phyloP scores from a whole-genome alignment of 495 filamentous ascomycete genomes.

The Barbatosphaeria neglecta region DNA sequence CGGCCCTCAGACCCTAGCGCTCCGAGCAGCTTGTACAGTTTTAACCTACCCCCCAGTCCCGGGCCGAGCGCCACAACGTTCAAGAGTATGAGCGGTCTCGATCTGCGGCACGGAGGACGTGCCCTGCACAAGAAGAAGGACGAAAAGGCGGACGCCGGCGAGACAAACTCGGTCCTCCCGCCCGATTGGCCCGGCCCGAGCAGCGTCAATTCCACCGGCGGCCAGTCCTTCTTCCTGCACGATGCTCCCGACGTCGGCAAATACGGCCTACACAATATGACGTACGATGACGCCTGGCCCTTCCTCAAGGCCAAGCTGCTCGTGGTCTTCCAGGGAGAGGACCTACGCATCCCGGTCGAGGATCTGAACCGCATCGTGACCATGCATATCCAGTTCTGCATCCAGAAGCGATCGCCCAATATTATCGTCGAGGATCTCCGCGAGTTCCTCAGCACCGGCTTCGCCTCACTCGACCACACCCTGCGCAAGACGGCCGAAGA shows the following conservation, averaged over 20 bases:
- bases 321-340: constrained; percentile 85
- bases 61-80: constrained; percentile 58
- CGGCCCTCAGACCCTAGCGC: constrained; percentile 73
- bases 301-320: constrained; percentile 84
- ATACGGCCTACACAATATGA: constrained; percentile 70
- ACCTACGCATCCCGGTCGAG: constrained; percentile 79
- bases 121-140: constrained; percentile 85
- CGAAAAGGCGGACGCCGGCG: constrained; percentile 49
- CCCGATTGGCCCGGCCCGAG: constrained; percentile 43
- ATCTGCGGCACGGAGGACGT: constrained; percentile 74
- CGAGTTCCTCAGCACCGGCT: constrained; percentile 71
- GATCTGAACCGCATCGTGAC: constrained; percentile 83
- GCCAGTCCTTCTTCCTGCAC: constrained; percentile 25
- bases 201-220: constrained; percentile 31
- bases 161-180: constrained; percentile 22
- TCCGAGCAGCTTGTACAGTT: constrained; percentile 70
- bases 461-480: constrained; percentile 72
- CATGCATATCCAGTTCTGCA: constrained; percentile 67
- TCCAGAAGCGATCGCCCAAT: constrained; percentile 53
- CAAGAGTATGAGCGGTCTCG: constrained; percentile 71
- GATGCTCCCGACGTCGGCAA: constrained; percentile 38
- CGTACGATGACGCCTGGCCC: constrained; percentile 87
- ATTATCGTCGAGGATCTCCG: constrained; percentile 68
- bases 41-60: constrained; percentile 57
- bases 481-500: constrained; percentile 69